phyloP scores from a whole-genome alignment of 495 filamentous ascomycete species.

The Penicillium turbatum region DNA sequence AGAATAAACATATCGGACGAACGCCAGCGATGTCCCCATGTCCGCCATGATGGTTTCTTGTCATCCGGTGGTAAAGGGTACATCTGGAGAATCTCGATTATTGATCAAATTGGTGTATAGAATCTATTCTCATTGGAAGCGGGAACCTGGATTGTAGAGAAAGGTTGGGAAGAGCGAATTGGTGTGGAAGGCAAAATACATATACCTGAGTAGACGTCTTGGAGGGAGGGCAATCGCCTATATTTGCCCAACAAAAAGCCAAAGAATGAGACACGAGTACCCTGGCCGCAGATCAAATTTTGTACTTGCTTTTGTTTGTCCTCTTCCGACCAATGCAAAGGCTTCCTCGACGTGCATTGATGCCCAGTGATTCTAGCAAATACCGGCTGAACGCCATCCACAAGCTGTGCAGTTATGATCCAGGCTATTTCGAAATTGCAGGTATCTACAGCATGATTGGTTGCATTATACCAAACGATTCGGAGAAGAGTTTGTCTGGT shows the following conservation, averaged over 20 bases:
- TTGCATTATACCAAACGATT: neutral
- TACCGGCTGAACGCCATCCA: neutral
- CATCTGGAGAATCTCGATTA: neutral
- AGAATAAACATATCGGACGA: slow-evolving; percentile 4
- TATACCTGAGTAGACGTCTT: neutral
- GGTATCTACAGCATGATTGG: neutral
- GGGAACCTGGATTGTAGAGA: neutral
- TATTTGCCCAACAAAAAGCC: neutral
- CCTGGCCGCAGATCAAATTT: neutral
- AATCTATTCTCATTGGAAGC: neutral
- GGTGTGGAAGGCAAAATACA: neutral
- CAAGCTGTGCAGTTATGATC: neutral
- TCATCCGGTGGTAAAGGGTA: neutral
- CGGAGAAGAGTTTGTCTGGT: neutral
- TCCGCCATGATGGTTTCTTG: neutral
- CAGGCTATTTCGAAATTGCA: neutral
- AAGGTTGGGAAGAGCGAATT: neutral
- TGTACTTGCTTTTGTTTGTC: neutral
- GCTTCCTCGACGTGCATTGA: neutral
- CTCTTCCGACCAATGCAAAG: neutral
- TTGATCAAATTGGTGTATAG: neutral
- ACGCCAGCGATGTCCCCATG: slow-evolving; percentile 3
- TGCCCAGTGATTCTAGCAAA: neutral
- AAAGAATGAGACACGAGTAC: neutral
- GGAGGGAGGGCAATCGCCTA: neutral